Evolutionary conservation across 2,329 filamentous ascomycete species (phyloP).

Genomic region (Diaporthe vexans): DNA sequence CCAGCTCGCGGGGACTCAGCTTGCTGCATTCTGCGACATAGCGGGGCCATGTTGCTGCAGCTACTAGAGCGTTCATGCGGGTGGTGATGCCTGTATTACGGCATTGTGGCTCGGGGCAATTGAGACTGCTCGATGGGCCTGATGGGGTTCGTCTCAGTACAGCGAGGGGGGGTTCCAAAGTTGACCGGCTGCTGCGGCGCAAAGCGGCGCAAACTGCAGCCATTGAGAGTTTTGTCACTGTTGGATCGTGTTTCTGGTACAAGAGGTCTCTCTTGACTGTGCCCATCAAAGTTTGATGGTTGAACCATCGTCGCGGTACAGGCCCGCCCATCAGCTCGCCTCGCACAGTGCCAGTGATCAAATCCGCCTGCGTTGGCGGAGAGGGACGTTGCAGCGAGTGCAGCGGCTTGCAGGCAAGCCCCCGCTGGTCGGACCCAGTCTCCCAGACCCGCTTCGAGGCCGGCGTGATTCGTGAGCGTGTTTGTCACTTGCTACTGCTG

Average conservation of each 20-base stretch:
- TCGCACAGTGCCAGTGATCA: constrained; percentile 31
- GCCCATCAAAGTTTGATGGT: constrained; percentile 23
- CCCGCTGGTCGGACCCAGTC: constrained; percentile 28
- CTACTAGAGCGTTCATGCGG: constrained; percentile 35
- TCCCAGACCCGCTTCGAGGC: constrained; percentile 29
- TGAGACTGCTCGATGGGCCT: neutral
- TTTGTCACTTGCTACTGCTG: constrained; percentile 21
- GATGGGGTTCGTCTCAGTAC: constrained; percentile 23
- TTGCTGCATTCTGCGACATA: constrained; percentile 36
- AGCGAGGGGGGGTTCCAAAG: neutral
- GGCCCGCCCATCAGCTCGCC: neutral
- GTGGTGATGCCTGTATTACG: constrained; percentile 40
- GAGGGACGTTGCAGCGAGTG: constrained; percentile 26
- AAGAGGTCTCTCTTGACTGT: constrained; percentile 12
- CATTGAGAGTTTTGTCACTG: neutral
- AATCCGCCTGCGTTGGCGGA: neutral
- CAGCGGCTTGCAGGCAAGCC: constrained; percentile 31
- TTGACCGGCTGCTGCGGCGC: constrained; percentile 16
- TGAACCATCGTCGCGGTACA: constrained; percentile 29
- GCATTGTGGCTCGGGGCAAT: constrained; percentile 20
- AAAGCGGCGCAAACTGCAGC: constrained; percentile 4
- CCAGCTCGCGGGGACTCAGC: constrained; percentile 30
- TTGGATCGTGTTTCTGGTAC: constrained; percentile 15
- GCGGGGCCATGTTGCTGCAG: constrained; percentile 35
- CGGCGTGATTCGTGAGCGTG: constrained; percentile 34